Evolutionary conservation across 2,329 filamentous ascomycete species (phyloP), one percentile per base, ranked within the genome.

Genomic region (Colletotrichum sp.): DNA sequence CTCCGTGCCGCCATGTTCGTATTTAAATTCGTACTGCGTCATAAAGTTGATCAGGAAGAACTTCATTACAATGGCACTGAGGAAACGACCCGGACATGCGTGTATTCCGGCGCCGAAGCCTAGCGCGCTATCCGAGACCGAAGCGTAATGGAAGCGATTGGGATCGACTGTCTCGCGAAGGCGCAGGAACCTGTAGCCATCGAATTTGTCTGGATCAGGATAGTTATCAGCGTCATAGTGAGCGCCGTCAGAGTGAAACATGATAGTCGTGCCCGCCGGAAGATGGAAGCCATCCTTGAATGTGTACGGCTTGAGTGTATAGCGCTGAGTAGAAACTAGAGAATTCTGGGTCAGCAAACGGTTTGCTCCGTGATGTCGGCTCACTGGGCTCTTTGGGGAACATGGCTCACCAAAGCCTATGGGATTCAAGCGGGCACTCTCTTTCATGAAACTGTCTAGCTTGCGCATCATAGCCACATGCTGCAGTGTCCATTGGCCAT

Each of bases 371-470:
- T 52, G 6, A 22, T 9, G n/a, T 52, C 6, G 10, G 3, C 1
- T 22, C 43, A 8, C 4, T 2, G 22, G 22, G 22, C 43, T 8
- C 2, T 52, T 22, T 7, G 0, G 6, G n/a, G 0, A 25, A 13
- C 15, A 28, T 2, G 4, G 55, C 65, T 66, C 7, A 66, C 65
- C 28, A 2, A 66, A 66, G 7, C 65, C 65, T 9, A 66, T 55
- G 5, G 65, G 65, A 3, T 55, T 55, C 15, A 66, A 15, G 1
- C 65, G 65, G 13, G 65, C 39, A 34, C 65, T 66, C 12, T 66
- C 65, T 27, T 66, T 66, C 16, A 66, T 55, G 28, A 66, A 66
- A 34, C 65, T 66, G n/a, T 66, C 65, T 4, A 66, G 43, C 43
- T 55, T 66, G 16, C n/a, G 16, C 65, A 66, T 66, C 43, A 30